Evolutionary conservation across 257 asterid species (phyloP).

Genomic region (Dorcoceras hygrometricum): DNA sequence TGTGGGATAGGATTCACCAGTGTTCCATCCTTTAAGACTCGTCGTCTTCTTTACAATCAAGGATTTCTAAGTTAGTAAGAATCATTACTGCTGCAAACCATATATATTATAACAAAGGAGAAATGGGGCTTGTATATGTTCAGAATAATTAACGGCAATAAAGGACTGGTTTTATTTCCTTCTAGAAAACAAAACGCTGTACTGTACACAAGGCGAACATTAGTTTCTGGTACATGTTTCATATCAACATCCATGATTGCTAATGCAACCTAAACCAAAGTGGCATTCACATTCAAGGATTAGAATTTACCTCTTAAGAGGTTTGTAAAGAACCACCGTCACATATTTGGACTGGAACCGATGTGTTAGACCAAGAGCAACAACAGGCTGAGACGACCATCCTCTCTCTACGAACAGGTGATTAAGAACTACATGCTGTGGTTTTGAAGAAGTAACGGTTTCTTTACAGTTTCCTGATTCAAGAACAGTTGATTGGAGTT

Average conservation of each 20-base stretch:
- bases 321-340: neutral
- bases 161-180: neutral
- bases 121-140: neutral
- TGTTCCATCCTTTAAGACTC: neutral
- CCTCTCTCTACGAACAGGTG: conserved; percentile 81
- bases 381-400: conserved; percentile 60
- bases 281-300: neutral
- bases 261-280: neutral
- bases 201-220: neutral
- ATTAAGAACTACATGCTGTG: conserved; percentile 82
- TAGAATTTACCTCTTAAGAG: neutral
- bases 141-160: neutral
- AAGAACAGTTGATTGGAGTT: conserved; percentile 54
- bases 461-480: conserved; percentile 42
- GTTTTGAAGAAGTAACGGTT: conserved; percentile 41
- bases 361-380: conserved; percentile 77
- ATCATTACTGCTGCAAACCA: neutral
- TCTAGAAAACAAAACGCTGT: neutral
- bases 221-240: neutral
- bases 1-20: neutral
- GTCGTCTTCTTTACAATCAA: neutral
- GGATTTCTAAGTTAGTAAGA: neutral
- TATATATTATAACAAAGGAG: too few relatives aligned
- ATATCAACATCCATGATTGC: neutral
- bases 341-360: conserved; percentile 52